Conservation (phyloP, 208 protist species). For the Naegleria fowleri region DNA sequence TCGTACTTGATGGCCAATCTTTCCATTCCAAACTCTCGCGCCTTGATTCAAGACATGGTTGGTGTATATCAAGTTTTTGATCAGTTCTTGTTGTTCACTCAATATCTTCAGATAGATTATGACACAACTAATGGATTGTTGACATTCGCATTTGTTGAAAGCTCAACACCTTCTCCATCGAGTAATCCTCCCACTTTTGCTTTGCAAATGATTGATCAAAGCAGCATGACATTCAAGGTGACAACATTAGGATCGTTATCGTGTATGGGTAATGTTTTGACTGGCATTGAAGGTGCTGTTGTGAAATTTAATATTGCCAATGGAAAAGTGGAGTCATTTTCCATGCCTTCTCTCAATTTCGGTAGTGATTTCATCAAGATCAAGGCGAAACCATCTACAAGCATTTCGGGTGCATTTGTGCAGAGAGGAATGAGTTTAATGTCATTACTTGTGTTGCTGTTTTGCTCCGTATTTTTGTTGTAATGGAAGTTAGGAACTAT, state of each 20-base stretch:
- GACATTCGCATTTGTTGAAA: not conserved
- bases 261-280: not conserved
- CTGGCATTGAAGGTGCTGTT: not conserved
- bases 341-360: not conserved
- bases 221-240: not conserved
- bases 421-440: too few species aligned
- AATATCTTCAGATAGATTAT: not conserved
- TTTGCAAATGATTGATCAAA: not conserved
- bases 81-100: not conserved
- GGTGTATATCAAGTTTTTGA: not conserved
- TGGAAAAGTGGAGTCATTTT: not conserved
- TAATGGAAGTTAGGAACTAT: too few species aligned
- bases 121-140: not conserved
- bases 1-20: too few species aligned
- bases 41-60: not conserved
- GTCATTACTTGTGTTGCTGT: too few species aligned
- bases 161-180: not conserved
- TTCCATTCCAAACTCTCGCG: too few species aligned
- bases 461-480: too few species aligned
- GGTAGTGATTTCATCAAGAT: not conserved
- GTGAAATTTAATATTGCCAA: not conserved
- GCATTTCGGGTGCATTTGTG: too few species aligned
- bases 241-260: not conserved
- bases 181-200: not conserved
- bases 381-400: too few species aligned